Conservation (phyloP, 2,329 filamentous ascomycete genomes). For the Westerdykella sp. region DNA sequence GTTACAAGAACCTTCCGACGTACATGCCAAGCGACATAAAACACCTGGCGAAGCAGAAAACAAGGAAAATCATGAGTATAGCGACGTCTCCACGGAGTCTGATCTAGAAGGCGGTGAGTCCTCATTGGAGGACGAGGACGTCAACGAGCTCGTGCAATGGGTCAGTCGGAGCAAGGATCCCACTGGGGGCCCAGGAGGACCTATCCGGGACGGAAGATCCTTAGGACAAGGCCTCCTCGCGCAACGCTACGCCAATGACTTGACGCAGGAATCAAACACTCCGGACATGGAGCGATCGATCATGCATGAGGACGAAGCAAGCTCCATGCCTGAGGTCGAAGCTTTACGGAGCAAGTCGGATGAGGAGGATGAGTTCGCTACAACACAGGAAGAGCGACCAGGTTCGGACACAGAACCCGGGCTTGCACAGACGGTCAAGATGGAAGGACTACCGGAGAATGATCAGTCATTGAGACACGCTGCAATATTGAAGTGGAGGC, state of each 20-base stretch:
- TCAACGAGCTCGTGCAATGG: slow-evolving; percentile 21
- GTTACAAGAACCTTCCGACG: not conserved
- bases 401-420: not conserved
- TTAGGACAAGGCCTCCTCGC: too few relatives aligned
- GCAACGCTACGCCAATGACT: too few relatives aligned
- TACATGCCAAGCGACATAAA: not conserved
- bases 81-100: slow-evolving; percentile 25
- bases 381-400: too few relatives aligned
- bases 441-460: not conserved
- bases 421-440: not conserved
- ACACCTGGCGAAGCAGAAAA: not conserved
- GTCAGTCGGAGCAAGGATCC: slow-evolving; percentile 17
- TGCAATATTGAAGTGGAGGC: not conserved
- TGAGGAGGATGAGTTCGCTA: too few relatives aligned
- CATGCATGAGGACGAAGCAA: too few relatives aligned
- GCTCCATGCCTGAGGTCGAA: too few relatives aligned
- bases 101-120: slow-evolving; percentile 16
- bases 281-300: too few relatives aligned
- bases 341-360: too few relatives aligned
- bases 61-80: slow-evolving; percentile 10
- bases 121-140: slow-evolving; percentile 15
- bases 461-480: not conserved
- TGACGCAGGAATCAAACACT: too few relatives aligned
- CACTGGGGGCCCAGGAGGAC: slow-evolving; percentile 13
- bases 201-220: too few relatives aligned